Evolutionary conservation across 139 green algal species (phyloP).

Genomic region (Coccomyxa sp.): DNA sequence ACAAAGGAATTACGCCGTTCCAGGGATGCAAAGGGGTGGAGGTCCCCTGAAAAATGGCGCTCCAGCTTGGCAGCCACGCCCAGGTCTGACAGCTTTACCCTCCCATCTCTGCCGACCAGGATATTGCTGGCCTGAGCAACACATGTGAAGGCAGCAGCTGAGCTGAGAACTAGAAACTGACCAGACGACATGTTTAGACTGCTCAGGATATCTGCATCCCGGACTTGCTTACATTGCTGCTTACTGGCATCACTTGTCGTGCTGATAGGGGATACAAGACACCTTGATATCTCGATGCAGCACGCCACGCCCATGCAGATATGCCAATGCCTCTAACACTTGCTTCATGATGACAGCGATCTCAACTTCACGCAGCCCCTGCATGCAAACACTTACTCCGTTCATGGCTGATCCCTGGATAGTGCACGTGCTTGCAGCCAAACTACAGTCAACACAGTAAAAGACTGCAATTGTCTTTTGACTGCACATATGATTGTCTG

Average conservation of each 20-base stretch:
- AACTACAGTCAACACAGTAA: background rate
- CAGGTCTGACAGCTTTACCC: slow-evolving; percentile 58
- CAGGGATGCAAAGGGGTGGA: background rate
- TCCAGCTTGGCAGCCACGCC: slow-evolving; percentile 50
- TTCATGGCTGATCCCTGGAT: background rate
- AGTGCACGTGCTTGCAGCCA: background rate
- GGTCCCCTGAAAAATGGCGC: background rate
- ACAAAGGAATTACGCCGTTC: slow-evolving; percentile 48
- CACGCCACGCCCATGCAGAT: slow-evolving; percentile 77
- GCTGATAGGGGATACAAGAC: background rate
- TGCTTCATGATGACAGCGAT: slow-evolving; percentile 74
- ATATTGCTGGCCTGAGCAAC: slow-evolving; percentile 53
- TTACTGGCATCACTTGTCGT: background rate
- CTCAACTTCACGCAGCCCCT: slow-evolving; percentile 71
- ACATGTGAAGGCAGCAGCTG: too few species aligned
- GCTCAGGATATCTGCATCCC: background rate
- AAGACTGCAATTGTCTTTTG: background rate
- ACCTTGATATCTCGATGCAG: slow-evolving; percentile 94
- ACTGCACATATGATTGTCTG: background rate
- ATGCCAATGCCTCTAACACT: slow-evolving; percentile 78
- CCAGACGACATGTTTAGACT: background rate
- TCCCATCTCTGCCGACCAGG: slow-evolving; percentile 46
- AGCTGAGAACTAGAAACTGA: too few species aligned
- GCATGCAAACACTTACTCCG: background rate
- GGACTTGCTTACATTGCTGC: background rate